Percentiles rank a stretch among this genome's conserved stretches.
Conservation (phyloP, 768 basidiomycete genomes). For the Russula brevipes region DNA sequence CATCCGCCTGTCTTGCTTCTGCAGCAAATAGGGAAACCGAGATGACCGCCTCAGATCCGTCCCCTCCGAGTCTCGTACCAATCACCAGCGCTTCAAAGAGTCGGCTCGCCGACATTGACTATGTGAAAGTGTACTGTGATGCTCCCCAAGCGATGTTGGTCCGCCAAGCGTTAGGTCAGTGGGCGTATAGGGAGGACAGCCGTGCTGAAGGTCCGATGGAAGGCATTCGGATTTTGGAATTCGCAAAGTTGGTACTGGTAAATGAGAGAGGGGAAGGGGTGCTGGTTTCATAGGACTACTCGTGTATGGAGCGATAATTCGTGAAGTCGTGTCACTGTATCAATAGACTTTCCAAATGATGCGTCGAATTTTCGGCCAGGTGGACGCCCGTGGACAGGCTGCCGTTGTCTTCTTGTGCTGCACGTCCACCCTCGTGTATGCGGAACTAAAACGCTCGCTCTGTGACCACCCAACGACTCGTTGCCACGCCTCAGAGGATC, state of each 20-base stretch:
- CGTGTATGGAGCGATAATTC: no score
- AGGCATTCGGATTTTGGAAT: conserved; percentile 9
- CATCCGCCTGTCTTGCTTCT: not conserved
- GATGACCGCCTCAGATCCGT: not conserved
- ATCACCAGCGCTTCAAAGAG: not conserved
- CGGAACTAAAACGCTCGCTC: not conserved
- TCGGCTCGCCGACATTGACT: conserved; percentile 12
- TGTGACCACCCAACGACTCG: not conserved
- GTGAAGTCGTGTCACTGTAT: no score
- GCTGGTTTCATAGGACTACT: conserved; percentile 3
- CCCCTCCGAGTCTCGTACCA: not conserved
- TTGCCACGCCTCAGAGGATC: not conserved
- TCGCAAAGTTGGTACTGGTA: conserved; percentile 12
- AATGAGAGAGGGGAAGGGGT: conserved; percentile 19
- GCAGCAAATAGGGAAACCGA: conserved; percentile 5
- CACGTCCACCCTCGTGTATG: not conserved
- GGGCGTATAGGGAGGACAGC: not conserved
- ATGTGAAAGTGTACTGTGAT: conserved; percentile 21
- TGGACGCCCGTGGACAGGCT: no score
- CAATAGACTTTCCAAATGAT: not conserved
- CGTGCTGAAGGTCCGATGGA: not conserved
- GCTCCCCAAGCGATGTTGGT: conserved; percentile 15
- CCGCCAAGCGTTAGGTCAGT: conserved; percentile 6
- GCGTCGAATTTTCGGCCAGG: not conserved
- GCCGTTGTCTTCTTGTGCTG: not conserved